These are phyloP conservation scores for Stagonosporopsis vannaccii DNA, from an alignment of 2,329 filamentous ascomycete genomes.

Conservation along the genomic window DNA sequence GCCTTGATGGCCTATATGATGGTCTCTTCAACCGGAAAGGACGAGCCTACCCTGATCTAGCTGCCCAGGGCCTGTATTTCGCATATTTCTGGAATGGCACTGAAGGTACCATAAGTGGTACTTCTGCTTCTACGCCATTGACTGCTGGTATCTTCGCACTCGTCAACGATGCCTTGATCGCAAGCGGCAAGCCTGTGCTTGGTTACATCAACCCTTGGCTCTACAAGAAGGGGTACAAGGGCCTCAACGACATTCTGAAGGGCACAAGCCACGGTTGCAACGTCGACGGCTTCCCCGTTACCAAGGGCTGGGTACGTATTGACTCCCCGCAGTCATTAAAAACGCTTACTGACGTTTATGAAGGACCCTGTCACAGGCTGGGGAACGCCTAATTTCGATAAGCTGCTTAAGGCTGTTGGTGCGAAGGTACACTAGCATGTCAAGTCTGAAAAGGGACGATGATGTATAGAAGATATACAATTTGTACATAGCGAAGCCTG, in stretches of 20 bases:
- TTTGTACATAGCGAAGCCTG: slow-evolving; percentile 7
- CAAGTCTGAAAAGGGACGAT: background rate
- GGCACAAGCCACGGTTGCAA: slow-evolving; percentile 51
- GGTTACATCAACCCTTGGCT: slow-evolving; percentile 70
- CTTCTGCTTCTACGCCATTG: slow-evolving; percentile 64
- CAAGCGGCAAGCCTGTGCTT: slow-evolving; percentile 57
- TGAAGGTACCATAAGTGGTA: slow-evolving; percentile 56
- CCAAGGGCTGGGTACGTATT: slow-evolving; percentile 38
- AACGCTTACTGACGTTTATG: background rate
- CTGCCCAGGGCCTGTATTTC: slow-evolving; percentile 64
- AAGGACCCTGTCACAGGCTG: slow-evolving; percentile 48
- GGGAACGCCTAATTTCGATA: slow-evolving; percentile 42
- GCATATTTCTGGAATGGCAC: slow-evolving; percentile 53
- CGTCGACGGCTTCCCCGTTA: slow-evolving; percentile 45
- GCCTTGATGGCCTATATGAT: slow-evolving; percentile 52
- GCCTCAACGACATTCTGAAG: slow-evolving; percentile 57
- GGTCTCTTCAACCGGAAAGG: slow-evolving; percentile 62
- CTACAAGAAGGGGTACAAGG: slow-evolving; percentile 58
- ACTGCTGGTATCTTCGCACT: slow-evolving; percentile 66
- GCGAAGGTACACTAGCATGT: slow-evolving; percentile 18
- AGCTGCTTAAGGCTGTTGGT: slow-evolving; percentile 36
- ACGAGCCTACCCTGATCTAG: slow-evolving; percentile 68
- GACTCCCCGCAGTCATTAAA: background rate
- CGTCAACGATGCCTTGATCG: slow-evolving; percentile 67
- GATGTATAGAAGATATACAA: background rate